Evolutionary conservation across 768 basidiomycete genomes (phyloP), one percentile per base, ranked within the genome.

Genomic region (Phylloporus arenicola): DNA sequence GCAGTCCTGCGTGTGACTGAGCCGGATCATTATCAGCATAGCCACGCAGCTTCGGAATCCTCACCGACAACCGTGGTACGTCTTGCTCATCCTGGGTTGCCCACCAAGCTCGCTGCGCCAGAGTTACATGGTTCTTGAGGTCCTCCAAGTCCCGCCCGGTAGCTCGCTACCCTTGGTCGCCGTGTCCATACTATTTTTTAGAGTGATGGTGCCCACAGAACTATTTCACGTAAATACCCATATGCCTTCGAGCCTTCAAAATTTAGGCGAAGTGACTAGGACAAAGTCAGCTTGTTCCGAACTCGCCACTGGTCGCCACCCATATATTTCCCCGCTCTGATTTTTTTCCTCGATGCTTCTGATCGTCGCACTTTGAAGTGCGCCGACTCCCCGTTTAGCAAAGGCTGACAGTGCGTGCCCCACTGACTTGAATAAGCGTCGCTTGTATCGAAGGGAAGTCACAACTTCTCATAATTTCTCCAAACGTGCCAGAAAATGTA

Each of bases 11-110:
- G n/a, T n/a, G n/a, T n/a, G n/a, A n/a, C 43, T 29, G 25, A 60
- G 57, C 19, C 39, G 45, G 51, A 8, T 22, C 49, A 50, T 29
- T 45, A 64, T 51, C 52, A 52, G 48, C 61, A 65, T 43, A 63
- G 62, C 62, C 62, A 63, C 49, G 24, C 4, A 27, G 34, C 45
- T 30, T 20, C n/a, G 17, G 42, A 29, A 35, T 20, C 16, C 45
- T 34, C 29, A 44, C 12, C 12, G 29, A 33, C 33, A 16, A 13
- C 7, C 33, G 25, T 7, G 25, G 4, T 27, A 7, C 17, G 37
- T 19, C n/a, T 7, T 14, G 31, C 16, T n/a, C 33, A 33, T 10
- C n/a, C n/a, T 8, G 16, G 34, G n/a, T n/a, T 35, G n/a, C 34
- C 34, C 8, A 35, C n/a, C 6, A n/a, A 35, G 34, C 8, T 16